Percentiles rank a stretch among this genome's conserved stretches.
Conservation (phyloP, 805 yeast genomes). For the Clavispora asparagi region DNA sequence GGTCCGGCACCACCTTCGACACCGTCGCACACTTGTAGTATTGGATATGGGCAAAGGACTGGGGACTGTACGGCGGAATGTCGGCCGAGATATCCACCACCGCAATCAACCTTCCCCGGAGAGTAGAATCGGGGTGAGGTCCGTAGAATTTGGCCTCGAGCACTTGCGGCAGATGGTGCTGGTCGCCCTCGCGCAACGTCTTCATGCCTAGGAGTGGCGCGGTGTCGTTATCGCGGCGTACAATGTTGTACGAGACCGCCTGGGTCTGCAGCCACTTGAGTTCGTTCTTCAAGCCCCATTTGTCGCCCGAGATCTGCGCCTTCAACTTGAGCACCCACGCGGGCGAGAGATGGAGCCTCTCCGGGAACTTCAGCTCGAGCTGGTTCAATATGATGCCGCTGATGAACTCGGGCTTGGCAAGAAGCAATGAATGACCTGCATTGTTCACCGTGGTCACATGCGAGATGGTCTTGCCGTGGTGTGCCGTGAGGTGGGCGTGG, state of each 20-base stretch:
- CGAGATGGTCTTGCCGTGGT: slow-evolving; percentile 21
- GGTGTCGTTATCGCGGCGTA: slow-evolving; percentile 24
- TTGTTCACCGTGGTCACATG: slow-evolving; percentile 34
- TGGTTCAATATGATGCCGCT: slow-evolving; percentile 60
- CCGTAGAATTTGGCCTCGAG: slow-evolving; percentile 41
- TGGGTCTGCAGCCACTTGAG: slow-evolving; percentile 60
- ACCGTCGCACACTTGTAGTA: slow-evolving; percentile 75
- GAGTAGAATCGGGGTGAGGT: slow-evolving; percentile 20
- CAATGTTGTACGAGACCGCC: slow-evolving; percentile 44
- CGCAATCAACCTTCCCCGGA: slow-evolving; percentile 40
- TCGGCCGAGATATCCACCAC: slow-evolving; percentile 67
- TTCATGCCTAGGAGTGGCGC: slow-evolving; percentile 67
- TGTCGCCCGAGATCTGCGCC: slow-evolving; percentile 60
- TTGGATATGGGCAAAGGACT: slow-evolving; percentile 44
- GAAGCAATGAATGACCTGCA: slow-evolving; percentile 63
- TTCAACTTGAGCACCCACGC: slow-evolving; percentile 67
- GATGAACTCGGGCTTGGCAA: slow-evolving; percentile 58
- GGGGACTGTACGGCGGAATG: slow-evolving; percentile 67
- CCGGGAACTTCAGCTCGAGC: slow-evolving; percentile 43
- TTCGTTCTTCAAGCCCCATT: slow-evolving; percentile 78
- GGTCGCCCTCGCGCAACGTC: slow-evolving; percentile 63
- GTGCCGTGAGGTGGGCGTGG: slow-evolving; percentile 21
- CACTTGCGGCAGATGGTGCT: slow-evolving; percentile 49
- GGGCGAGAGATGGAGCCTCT: slow-evolving; percentile 50
- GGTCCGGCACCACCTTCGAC: slow-evolving; percentile 70